Percentiles rank a stretch among this genome's conserved stretches.
phyloP scores from a whole-genome alignment of 371 early-diverging fungal genomes.

The Blakeslea trispora region DNA sequence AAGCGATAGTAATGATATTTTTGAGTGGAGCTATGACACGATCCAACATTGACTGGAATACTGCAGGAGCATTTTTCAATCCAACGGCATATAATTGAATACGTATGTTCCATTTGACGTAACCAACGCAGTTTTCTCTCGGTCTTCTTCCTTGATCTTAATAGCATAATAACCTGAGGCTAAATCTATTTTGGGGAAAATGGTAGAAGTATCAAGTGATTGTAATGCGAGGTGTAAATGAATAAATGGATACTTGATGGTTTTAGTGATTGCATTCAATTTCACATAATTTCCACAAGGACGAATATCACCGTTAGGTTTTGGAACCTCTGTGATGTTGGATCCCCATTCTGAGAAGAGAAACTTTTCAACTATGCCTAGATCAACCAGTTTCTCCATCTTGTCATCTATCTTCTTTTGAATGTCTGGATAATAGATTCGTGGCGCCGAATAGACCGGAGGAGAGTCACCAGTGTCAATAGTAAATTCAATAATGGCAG shows the following conservation, averaged over 20 bases:
- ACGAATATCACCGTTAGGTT: no score
- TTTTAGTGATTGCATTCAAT: background rate
- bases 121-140: background rate
- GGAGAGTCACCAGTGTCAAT: slow-evolving; percentile 11
- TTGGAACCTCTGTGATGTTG: no score
- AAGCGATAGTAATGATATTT: slow-evolving; percentile 3
- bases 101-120: background rate
- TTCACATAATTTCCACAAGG: background rate
- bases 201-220: background rate
- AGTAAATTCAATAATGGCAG: background rate
- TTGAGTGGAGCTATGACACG: slow-evolving; percentile 29
- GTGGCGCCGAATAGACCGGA: background rate
- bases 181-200: no score
- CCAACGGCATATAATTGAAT: no score
- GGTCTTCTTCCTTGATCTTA: background rate
- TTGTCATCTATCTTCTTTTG: background rate
- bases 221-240: background rate
- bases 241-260: background rate
- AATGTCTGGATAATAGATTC: background rate
- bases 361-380: background rate
- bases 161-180: no score
- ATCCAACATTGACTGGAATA: no score
- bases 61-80: no score
- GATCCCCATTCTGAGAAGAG: no score
- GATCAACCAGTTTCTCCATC: background rate